Base-by-base conservation (phyloP, 78 protist species). In the Dictyostelium capitatum region DNA sequence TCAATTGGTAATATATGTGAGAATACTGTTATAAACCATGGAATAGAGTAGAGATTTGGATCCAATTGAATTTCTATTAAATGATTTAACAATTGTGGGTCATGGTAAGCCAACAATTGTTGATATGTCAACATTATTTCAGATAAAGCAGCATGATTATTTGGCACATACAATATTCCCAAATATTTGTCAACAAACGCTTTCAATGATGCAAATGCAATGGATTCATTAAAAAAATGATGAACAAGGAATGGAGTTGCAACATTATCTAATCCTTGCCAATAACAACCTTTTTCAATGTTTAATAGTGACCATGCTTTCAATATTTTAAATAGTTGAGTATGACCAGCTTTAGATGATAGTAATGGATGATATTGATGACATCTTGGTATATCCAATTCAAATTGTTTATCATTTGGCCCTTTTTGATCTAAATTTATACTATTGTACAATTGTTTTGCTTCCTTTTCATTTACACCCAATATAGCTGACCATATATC, bases 341-440 rank as follows among this genome's bases (percentile, higher is more conserved):
- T 1, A 54, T 82, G 97, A 73, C 95, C 98, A 12, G 20, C 73
- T 17, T 91, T 65, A 10, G 96, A 62, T 3, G 97, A 67, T 37
- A 97, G 69, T 6, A 89, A 14, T 25, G 74, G 69, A 84, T 95
- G 78, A 85, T 97, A 97, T 64, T 97, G 98, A 51, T 97, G 98
- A 62, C 98, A 97, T 19, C 98, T 84, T 25, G 97, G 98, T 25
- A 97, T 95, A 92, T 97, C 98, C 37, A 96, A 80, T 30, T 96
- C 97, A 20, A 97, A 89, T 53, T 97, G 97, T 20, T 82, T 87
- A 72, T 97, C 98, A 37, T 53, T 59, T 17, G 90, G 78, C 9
- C 78, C 90, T n/a, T 64, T 37, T 48, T 11, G 48, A 59, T 41
- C 89, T 3, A 78, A 67, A 89, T 89, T 78, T 47, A 73, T 59